phyloP scores from a whole-genome alignment of 192 early-diverging fungal species.

The Backusella mclennaniae region DNA sequence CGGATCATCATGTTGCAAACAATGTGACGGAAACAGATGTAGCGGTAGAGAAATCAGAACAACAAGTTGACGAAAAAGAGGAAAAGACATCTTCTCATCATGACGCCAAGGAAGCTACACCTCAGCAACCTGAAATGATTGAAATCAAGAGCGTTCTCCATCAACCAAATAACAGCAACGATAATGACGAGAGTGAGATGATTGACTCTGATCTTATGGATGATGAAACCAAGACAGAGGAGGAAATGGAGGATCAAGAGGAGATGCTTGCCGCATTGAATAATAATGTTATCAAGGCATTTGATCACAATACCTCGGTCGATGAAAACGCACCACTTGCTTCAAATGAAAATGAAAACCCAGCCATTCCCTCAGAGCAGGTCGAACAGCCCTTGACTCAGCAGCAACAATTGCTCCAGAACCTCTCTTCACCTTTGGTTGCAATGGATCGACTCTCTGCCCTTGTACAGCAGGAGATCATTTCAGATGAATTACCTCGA shows the following conservation, averaged over 20 bases:
- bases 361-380: background rate
- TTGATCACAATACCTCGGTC: background rate
- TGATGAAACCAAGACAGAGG: background rate
- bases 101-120: background rate
- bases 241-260: background rate
- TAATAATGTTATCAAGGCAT: constrained; percentile 8
- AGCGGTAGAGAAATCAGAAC: background rate
- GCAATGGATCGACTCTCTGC: constrained; percentile 23
- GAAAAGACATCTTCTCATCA: background rate
- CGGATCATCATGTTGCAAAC: background rate
- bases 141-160: background rate
- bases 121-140: constrained; percentile 1
- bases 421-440: constrained; percentile 5
- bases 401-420: background rate
- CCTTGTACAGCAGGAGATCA: constrained; percentile 16
- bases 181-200: background rate
- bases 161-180: background rate
- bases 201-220: background rate
- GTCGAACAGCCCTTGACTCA: background rate
- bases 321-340: background rate
- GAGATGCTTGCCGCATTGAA: constrained; percentile 10
- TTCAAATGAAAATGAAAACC: background rate
- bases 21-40: background rate
- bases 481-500: background rate
- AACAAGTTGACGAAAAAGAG: background rate